Conservation (phyloP, 2,329 filamentous ascomycete genomes). For the Pseudopyrenochaeta lycopersici region DNA sequence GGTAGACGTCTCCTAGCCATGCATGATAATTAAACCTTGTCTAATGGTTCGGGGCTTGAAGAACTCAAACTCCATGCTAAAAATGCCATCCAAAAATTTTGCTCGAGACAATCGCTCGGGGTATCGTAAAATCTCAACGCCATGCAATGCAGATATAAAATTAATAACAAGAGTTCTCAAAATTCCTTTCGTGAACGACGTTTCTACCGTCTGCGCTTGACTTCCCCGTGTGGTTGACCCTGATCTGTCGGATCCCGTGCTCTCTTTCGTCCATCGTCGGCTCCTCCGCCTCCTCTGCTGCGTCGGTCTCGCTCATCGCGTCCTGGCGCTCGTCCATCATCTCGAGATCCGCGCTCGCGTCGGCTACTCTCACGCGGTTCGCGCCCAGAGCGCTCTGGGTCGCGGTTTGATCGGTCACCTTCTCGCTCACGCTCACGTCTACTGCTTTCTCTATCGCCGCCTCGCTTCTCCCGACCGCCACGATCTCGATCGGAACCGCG, state of each 20-base stretch:
- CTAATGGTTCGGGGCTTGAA: neutral
- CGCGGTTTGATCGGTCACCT: slow-evolving; percentile 20
- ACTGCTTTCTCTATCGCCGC: slow-evolving; percentile 31
- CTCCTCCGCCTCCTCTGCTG: slow-evolving; percentile 24
- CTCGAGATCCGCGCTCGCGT: slow-evolving; percentile 34
- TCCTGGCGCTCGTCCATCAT: slow-evolving; percentile 31
- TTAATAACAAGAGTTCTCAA: neutral
- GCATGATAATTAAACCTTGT: neutral
- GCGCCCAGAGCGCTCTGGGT: slow-evolving; percentile 12
- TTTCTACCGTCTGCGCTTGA: slow-evolving; percentile 33
- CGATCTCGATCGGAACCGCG: slow-evolving; percentile 36
- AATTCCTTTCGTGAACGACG: neutral
- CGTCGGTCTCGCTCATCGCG: slow-evolving; percentile 34
- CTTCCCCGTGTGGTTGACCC: slow-evolving; percentile 30
- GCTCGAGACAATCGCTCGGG: slow-evolving; percentile 11
- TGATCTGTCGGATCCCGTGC: slow-evolving; percentile 32
- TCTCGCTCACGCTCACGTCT: slow-evolving; percentile 31
- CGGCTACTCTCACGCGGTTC: slow-evolving; percentile 30
- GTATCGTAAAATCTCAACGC: slow-evolving; percentile 23
- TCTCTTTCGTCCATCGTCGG: slow-evolving; percentile 34
- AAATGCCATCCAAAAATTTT: slow-evolving; percentile 3
- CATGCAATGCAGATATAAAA: slow-evolving; percentile 15
- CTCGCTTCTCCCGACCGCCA: slow-evolving; percentile 37
- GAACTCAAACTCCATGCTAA: slow-evolving; percentile 1
- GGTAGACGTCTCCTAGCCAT: neutral